phyloP scores from a whole-genome alignment of 345 rosid genomes.

The Carallia pectinifolia region DNA sequence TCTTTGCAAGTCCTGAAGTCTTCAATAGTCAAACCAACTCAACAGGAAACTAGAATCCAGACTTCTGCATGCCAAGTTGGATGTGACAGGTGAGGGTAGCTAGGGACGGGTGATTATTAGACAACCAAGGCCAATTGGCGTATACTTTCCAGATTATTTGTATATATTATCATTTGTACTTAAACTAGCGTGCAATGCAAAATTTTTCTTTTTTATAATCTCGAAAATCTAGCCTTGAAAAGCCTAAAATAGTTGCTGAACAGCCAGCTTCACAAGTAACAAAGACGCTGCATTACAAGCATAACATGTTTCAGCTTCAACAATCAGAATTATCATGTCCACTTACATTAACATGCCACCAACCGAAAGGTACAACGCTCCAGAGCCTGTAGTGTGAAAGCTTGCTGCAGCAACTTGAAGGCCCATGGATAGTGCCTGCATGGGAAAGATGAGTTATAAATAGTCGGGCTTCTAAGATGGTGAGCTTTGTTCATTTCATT shows the following conservation, averaged over 20 bases:
- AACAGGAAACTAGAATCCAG: not conserved
- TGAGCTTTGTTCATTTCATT: no score
- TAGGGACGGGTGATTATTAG: no score
- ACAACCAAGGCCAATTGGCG: no score
- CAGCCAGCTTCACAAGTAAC: not conserved
- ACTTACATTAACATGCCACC: slow-evolving; percentile 92
- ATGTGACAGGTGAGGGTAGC: no score
- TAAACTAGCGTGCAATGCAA: no score
- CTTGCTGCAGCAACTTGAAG: slow-evolving; percentile 76
- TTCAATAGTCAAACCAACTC: not conserved
- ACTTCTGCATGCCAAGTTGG: no score
- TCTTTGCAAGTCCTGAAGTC: not conserved
- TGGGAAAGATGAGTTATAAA: slow-evolving; percentile 2
- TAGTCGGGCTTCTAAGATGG: not conserved
- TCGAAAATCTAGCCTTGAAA: no score
- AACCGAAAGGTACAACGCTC: slow-evolving; percentile 65
- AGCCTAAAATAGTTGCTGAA: no score
- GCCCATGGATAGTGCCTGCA: slow-evolving; percentile 79
- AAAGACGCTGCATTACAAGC: not conserved
- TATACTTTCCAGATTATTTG: no score
- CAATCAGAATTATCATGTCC: not conserved
- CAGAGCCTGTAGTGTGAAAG: slow-evolving; percentile 39
- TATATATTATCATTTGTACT: no score
- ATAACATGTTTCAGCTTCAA: not conserved
- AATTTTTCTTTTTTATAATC: no score